phyloP scores from a whole-genome alignment of 768 basidiomycete genomes.

The Pleurotus eryngii region DNA sequence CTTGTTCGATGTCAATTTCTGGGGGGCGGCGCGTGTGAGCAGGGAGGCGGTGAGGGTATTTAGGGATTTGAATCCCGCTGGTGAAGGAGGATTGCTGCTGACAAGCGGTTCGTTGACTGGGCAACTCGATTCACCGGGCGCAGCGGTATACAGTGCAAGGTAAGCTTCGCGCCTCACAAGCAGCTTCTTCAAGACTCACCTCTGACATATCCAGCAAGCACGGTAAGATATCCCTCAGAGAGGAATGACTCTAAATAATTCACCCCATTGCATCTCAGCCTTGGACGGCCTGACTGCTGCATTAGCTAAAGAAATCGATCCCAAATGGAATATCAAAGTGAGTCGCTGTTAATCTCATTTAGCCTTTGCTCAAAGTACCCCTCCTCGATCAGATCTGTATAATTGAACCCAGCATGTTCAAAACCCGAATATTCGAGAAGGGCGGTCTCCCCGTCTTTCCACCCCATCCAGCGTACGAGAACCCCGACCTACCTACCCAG shows the following conservation, averaged over 20 bases:
- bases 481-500: not conserved
- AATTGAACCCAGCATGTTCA: not conserved
- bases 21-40: slow-evolving; percentile 27
- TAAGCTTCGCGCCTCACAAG: not conserved
- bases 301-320: slow-evolving; percentile 27
- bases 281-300: slow-evolving; percentile 25
- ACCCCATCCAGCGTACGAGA: slow-evolving; percentile 3
- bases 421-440: not conserved
- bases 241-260: not conserved
- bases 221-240: not conserved
- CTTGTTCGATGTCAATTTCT: slow-evolving; percentile 27
- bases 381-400: not conserved
- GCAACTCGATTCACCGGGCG: slow-evolving; percentile 6
- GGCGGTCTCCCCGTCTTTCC: not conserved
- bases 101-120: slow-evolving; percentile 23
- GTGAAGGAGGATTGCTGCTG: slow-evolving; percentile 33
- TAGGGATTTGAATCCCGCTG: slow-evolving; percentile 32
- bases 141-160: slow-evolving; percentile 21
- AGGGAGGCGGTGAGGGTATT: slow-evolving; percentile 29
- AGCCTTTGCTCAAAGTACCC: not conserved
- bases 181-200: not conserved
- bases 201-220: not conserved
- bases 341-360: not conserved
- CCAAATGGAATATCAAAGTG: slow-evolving; percentile 30
- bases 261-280: slow-evolving; percentile 16